These are phyloP conservation scores for Malassezia sp. DNA, from an alignment of 1,284 basidiomycete species.

Conservation along the genomic window DNA sequence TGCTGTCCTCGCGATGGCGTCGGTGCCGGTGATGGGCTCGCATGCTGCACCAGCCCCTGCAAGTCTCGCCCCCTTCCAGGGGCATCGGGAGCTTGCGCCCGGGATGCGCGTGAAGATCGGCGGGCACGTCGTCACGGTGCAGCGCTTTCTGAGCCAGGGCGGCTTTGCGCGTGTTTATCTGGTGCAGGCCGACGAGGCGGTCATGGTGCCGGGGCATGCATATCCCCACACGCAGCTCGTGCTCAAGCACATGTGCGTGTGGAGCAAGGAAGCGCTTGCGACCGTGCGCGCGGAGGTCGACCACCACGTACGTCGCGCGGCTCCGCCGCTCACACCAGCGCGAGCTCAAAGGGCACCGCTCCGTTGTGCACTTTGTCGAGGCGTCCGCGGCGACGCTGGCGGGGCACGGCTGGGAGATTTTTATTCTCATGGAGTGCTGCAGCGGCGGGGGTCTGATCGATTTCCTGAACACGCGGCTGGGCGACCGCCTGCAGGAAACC, in stretches of 20 bases:
- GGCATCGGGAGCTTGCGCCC: conserved; percentile 36
- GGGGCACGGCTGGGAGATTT: conserved; percentile 78
- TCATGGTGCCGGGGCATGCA: conserved; percentile 48
- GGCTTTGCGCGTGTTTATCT: conserved; percentile 98
- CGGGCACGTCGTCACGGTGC: conserved; percentile 72
- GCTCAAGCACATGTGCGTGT: conserved; percentile 88
- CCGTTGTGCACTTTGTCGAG: conserved; percentile 86
- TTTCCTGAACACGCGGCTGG: conserved; percentile 91
- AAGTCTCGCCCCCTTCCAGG: conserved; percentile 9
- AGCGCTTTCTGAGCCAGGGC: conserved; percentile 85
- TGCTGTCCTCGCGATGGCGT: not conserved
- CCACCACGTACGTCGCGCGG: conserved; percentile 83
- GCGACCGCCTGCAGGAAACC: conserved; percentile 80
- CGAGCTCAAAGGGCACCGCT: conserved; percentile 58
- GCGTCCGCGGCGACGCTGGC: conserved; percentile 52
- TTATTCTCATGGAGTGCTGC: conserved; percentile 98
- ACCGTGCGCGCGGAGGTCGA: conserved; percentile 97
- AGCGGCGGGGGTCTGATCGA: conserved; percentile 89
- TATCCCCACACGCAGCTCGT: conserved; percentile 50
- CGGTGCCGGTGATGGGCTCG: not conserved
- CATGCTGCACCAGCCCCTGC: too few relatives aligned
- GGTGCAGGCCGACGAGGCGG: conserved; percentile 69
- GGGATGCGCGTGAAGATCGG: conserved; percentile 85
- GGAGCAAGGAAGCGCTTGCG: conserved; percentile 75
- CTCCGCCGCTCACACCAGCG: conserved; percentile 59